Percentiles rank a stretch among this genome's conserved stretches.
Evolutionary conservation across 108 stramenopile species (phyloP).

Genomic region (Cyclotella atomus): DNA sequence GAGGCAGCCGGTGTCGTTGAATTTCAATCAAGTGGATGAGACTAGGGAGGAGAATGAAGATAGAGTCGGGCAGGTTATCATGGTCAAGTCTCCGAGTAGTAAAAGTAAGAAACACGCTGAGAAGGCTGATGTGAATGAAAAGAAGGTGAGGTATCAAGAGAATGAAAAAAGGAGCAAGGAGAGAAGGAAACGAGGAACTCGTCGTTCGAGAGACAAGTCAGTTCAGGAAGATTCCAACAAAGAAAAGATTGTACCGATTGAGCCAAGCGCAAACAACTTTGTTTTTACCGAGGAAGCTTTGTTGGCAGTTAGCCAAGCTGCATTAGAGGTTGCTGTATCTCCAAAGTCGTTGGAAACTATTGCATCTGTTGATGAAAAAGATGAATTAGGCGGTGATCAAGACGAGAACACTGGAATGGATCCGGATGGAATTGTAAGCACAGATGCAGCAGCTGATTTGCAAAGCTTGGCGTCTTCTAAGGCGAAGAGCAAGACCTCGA

Average conservation of each 20-base stretch:
- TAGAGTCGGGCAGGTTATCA: neutral
- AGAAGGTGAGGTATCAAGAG: neutral
- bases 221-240: neutral
- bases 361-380: too few relatives aligned
- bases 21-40: neutral
- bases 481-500: neutral
- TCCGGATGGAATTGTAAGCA: neutral
- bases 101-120: neutral
- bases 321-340: conserved; percentile 7
- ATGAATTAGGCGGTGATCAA: too few relatives aligned
- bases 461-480: neutral
- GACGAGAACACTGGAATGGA: too few relatives aligned
- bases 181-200: neutral
- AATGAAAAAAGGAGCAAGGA: neutral
- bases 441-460: neutral
- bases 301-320: conserved; percentile 20
- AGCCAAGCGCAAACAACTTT: conserved; percentile 10
- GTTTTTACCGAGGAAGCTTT: conserved; percentile 9
- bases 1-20: neutral
- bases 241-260: neutral
- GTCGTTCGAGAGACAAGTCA: neutral
- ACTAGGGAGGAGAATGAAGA: neutral
- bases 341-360: too few relatives aligned
- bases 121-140: neutral
- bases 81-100: neutral